A percentile compares a stretch with the other conserved stretches of the same genome.
Evolutionary conservation across 1,284 basidiomycete genomes (phyloP).

Genomic region (Exobasidium cylindrosporum): DNA sequence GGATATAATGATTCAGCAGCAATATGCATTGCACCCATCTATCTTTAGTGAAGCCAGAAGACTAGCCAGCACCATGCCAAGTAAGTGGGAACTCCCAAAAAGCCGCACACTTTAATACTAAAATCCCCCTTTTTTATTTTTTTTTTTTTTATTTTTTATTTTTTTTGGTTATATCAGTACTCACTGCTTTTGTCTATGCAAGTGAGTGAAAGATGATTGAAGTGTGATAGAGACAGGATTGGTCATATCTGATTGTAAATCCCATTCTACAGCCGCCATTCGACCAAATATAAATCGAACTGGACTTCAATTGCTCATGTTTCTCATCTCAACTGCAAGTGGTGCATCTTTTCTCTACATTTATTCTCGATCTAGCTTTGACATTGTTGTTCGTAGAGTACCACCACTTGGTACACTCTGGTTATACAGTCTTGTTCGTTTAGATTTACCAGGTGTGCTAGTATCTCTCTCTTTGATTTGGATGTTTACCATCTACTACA

Average conservation of each 20-base stretch:
- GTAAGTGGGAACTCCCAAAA: no score
- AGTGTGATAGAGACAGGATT: no score
- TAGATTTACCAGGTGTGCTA: constrained; percentile 47
- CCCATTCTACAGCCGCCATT: neutral
- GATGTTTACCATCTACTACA: constrained; percentile 28
- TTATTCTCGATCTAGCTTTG: constrained; percentile 34
- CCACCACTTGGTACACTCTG: constrained; percentile 55
- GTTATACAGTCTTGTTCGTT: constrained; percentile 52
- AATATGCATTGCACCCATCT: constrained; percentile 44
- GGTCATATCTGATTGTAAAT: no score
- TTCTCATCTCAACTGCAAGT: neutral
- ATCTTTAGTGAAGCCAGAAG: constrained; percentile 25
- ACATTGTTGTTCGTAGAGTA: constrained; percentile 46
- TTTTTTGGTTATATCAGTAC: no score
- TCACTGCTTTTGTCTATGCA: constrained; percentile 29
- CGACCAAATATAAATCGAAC: neutral
- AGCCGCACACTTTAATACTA: no score
- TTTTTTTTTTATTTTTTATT: no score
- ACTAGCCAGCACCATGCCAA: constrained; percentile 31
- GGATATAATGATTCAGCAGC: constrained; percentile 51
- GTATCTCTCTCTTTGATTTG: constrained; percentile 43
- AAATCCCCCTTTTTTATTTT: no score
- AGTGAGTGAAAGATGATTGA: constrained; percentile 10
- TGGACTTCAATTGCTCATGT: constrained; percentile 5
- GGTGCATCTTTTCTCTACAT: constrained; percentile 8